Base-by-base conservation (phyloP, 108 stramenopile species). In the Chaetoceros tenuissimus region DNA sequence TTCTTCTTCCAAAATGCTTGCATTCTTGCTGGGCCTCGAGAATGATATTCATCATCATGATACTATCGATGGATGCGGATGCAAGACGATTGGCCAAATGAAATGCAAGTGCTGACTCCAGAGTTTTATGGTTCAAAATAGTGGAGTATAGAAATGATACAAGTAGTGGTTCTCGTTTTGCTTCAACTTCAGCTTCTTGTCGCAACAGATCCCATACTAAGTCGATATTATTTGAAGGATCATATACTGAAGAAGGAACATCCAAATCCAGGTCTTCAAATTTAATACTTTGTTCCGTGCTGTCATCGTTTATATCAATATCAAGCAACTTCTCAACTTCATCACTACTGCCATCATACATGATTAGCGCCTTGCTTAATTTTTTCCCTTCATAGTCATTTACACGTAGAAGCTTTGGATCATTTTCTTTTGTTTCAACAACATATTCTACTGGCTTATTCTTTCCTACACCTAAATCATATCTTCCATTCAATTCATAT, bases 21-120 rank as follows among this genome's bases (percentile, higher is more conserved):
- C 65, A 73, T 8, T 54, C 59, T 48, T 81, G 61, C 28, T 78
- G 45, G 3, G 84, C 77, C 61, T 84, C 80, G 54, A 67, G 20
- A 26, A 86, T 79, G 53, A 90, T 55, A 3, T 73, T 72, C 63
- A 83, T 77, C 26, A 90, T 67, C 59, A 86, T 84, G 3, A 84
- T 90, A 10, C 81, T 78, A 62, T 66, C 66, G 63, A 70, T 73
- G 47, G 85, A 74, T 46, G 74, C 64, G 50, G 72, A 72, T 16
- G 70, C 69, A 0, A 90, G 62, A 50, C 75, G 69, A 62, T 89
- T 94, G 24, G 92, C 87, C 57, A 94, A 53, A 57, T 90, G 84
- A 55, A 89, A 94, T 0, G 89, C 73, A 45, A 94, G 48, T 19
- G 87, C 79, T 2, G 73, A 73, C 71, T 94, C 92, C 31, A 94